phyloP scores from a whole-genome alignment of 768 basidiomycete species.

The Zangia roseola region DNA sequence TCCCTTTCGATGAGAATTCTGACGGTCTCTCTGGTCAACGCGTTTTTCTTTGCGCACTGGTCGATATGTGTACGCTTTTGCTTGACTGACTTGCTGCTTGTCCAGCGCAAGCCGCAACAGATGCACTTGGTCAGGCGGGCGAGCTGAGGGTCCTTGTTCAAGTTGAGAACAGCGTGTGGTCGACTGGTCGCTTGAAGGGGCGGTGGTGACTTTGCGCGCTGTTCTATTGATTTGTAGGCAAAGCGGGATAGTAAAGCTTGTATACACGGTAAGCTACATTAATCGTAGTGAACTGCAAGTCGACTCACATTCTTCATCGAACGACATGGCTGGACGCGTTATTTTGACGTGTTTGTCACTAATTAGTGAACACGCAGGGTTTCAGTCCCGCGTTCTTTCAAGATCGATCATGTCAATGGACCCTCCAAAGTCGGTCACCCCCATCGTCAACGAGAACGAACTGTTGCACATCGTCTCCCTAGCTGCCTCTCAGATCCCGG shows the following conservation, averaged over 20 bases:
- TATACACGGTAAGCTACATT: not conserved
- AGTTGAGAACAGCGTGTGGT: conserved; percentile 2
- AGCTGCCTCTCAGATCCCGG: conserved; percentile 73
- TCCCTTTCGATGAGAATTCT: conserved; percentile 51
- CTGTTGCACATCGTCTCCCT: conserved; percentile 63
- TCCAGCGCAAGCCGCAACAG: conserved; percentile 67
- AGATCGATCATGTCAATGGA: conserved; percentile 27
- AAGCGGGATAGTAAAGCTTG: conserved; percentile 34
- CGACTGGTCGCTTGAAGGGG: not conserved
- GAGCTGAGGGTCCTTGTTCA: conserved; percentile 36
- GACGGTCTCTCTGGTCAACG: conserved; percentile 54
- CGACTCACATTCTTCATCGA: not conserved
- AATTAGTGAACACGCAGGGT: too few relatives aligned
- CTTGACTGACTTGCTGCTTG: conserved; percentile 55
- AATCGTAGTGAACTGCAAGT: too few relatives aligned
- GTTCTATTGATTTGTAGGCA: conserved; percentile 30
- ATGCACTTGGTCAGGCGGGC: conserved; percentile 55
- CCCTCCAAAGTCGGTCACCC: conserved; percentile 9
- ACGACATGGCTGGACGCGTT: conserved; percentile 41
- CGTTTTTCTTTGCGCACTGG: conserved; percentile 63
- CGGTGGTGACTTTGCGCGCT: too few relatives aligned
- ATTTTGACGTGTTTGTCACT: conserved; percentile 35
- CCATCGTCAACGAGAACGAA: conserved; percentile 58
- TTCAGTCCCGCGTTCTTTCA: not conserved
- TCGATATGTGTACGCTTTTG: conserved; percentile 70